These are phyloP conservation scores for Fusarium virguliforme DNA, from an alignment of 2,329 filamentous ascomycete species.

Conservation along the genomic window DNA sequence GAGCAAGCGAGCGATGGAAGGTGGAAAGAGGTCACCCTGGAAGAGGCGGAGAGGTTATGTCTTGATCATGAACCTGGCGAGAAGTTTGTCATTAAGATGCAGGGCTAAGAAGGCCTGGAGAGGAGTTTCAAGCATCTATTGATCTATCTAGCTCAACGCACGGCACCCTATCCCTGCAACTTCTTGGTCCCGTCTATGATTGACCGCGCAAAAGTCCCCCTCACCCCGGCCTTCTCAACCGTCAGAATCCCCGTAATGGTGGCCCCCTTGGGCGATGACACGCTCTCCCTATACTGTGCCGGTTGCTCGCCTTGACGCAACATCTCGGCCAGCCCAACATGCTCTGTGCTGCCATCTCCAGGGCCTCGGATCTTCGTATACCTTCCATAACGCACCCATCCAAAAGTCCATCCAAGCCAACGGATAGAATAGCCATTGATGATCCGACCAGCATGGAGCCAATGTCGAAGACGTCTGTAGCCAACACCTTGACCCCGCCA, in stretches of 20 bases:
- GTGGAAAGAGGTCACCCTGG: conserved; percentile 4
- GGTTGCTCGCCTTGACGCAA: conserved; percentile 5
- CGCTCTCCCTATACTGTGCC: conserved; percentile 18
- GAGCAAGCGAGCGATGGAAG: neutral
- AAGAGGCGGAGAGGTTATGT: neutral
- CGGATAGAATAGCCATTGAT: conserved; percentile 21
- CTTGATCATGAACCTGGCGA: neutral
- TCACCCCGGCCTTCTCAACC: conserved; percentile 23
- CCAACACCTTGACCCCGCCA: conserved; percentile 19
- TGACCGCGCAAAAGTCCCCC: conserved; percentile 18
- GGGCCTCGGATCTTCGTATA: conserved; percentile 21
- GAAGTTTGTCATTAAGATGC: conserved; percentile 12
- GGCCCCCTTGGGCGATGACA: conserved; percentile 21
- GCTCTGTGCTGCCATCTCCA: conserved; percentile 23
- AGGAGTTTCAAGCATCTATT: neutral
- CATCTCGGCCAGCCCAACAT: conserved; percentile 20
- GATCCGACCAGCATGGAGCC: conserved; percentile 23
- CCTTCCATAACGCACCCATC: conserved; percentile 25
- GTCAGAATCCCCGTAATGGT: conserved; percentile 20
- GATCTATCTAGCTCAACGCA: no score
- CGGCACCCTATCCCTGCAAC: neutral
- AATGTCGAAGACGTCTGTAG: conserved; percentile 25
- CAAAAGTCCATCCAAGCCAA: conserved; percentile 21
- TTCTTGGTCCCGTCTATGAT: conserved; percentile 12
- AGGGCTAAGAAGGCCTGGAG: neutral